phyloP scores from a whole-genome alignment of 1,284 basidiomycete species.

The Clitocybe nebularis region DNA sequence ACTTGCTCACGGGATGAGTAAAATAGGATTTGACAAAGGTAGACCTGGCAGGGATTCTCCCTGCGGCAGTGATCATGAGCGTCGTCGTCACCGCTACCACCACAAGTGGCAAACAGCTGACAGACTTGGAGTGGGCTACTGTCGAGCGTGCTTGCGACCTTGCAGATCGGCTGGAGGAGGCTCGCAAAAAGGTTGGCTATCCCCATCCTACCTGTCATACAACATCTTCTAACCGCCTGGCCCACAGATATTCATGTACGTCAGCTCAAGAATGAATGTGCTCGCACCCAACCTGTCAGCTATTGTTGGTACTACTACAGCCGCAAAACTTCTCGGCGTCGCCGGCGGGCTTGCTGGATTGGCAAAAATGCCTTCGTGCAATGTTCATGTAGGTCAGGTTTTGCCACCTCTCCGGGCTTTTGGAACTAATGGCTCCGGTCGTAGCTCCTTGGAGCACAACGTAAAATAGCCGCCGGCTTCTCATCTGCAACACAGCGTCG shows the following conservation, averaged over 20 bases:
- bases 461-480: constrained; percentile 85
- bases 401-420: neutral
- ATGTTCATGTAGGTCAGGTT: constrained; percentile 74
- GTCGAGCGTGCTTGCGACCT: constrained; percentile 86
- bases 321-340: constrained; percentile 96
- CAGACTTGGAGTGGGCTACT: constrained; percentile 72
- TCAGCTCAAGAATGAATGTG: constrained; percentile 97
- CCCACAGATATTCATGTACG: constrained; percentile 90
- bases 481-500: constrained; percentile 77
- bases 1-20: constrained; percentile 2
- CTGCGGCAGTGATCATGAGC: constrained; percentile 93
- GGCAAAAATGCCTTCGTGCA: constrained; percentile 93
- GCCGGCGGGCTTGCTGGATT: constrained; percentile 91
- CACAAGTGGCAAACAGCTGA: constrained; percentile 74
- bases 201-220: constrained; percentile 6
- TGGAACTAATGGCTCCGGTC: constrained; percentile 6
- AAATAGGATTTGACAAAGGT: constrained; percentile 79
- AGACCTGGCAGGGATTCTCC: constrained; percentile 75
- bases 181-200: constrained; percentile 73
- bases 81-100: constrained; percentile 95
- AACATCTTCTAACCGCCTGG: constrained; percentile 3
- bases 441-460: constrained; percentile 90
- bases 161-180: constrained; percentile 83
- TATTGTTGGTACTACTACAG: constrained; percentile 97
- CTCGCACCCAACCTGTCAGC: constrained; percentile 97